Base-by-base conservation (phyloP, 352 stramenopile species). In the Phytophthora palmivora region DNA sequence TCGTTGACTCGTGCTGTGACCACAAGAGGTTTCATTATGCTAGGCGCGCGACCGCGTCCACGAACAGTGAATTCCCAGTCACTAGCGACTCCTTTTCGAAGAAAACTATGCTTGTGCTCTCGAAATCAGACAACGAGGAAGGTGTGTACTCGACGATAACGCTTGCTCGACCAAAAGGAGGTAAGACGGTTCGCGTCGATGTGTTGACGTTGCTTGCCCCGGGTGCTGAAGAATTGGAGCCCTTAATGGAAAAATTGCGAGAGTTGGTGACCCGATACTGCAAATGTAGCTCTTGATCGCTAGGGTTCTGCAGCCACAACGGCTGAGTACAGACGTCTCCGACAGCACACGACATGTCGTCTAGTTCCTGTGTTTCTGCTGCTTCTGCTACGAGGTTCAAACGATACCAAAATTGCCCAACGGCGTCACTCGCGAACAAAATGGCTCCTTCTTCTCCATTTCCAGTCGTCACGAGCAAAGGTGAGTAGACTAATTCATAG, bases 391-490 rank as follows among this genome's bases (percentile, higher is more conserved):
- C 24, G 6, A 98, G 70, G 24, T 87, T 58, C 3, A 98, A 74
- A 3, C 87, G 59, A 52, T 98, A 98, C 91, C 95, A 98, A 37
- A 98, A 97, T 67, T 98, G 91, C 0, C 95, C 95, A 8, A 98
- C 89, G 14, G 81, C 70, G 18, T 96, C 87, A 47, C 96, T 97
- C 0, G 84, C 78, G 58, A 98, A 98, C 3, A 92, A 63, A 14
- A 98, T 84, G 0, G 88, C 89, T 1, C 95, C 95, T 36, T 86
- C 72, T 18, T 89, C 68, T 44, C 49, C 49, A n/a, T 43, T 30
- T 2, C 26, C 48, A 2, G 10, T 63, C 5, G 82, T 92, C 9
- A 91, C 63, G 1, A 85, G 46, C 16, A 98, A 48, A 7, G 95
- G 95, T 0, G 85, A 96, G 65, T 97, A 98, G 15, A 97, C 82